Conservation (phyloP, 176 grass and related monocot species). For the Stipa capillata region DNA sequence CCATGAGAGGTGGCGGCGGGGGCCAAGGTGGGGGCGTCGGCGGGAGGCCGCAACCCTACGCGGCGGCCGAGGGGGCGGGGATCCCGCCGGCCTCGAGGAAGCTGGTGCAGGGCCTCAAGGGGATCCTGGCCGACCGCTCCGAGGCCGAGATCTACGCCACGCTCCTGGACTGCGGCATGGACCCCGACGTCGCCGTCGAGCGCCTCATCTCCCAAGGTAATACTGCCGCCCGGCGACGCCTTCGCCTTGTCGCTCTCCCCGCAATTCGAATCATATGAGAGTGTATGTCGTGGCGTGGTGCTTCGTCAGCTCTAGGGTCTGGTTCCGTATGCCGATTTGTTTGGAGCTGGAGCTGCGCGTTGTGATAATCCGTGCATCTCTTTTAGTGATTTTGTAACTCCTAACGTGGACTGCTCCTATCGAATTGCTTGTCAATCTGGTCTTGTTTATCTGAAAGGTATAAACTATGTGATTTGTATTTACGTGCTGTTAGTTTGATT, state of each 20-base stretch:
- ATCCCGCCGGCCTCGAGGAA: constrained; percentile 55
- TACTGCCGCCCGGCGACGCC: too few relatives aligned
- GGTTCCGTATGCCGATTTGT: background rate
- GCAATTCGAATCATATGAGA: background rate
- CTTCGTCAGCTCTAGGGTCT: constrained; percentile 18
- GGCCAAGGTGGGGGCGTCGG: constrained; percentile 33
- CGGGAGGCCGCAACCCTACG: constrained; percentile 10
- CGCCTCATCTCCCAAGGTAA: constrained; percentile 69
- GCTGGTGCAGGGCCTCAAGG: constrained; percentile 69
- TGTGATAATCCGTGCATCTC: background rate
- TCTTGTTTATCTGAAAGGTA: background rate
- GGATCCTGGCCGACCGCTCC: constrained; percentile 59
- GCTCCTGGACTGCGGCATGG: constrained; percentile 69
- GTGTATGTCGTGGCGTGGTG: background rate
- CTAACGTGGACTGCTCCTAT: background rate
- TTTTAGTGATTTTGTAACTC: background rate
- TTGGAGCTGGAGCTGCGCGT: background rate
- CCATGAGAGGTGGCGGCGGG: constrained; percentile 35
- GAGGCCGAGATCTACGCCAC: constrained; percentile 70
- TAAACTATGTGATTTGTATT: background rate
- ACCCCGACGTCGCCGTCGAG: constrained; percentile 72
- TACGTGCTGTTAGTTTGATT: background rate
- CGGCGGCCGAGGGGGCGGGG: constrained; percentile 13
- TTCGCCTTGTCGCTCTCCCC: background rate
- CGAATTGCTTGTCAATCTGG: constrained; percentile 6